Conservation (phyloP, 164 flowering plant species). For the Santalum album region DNA sequence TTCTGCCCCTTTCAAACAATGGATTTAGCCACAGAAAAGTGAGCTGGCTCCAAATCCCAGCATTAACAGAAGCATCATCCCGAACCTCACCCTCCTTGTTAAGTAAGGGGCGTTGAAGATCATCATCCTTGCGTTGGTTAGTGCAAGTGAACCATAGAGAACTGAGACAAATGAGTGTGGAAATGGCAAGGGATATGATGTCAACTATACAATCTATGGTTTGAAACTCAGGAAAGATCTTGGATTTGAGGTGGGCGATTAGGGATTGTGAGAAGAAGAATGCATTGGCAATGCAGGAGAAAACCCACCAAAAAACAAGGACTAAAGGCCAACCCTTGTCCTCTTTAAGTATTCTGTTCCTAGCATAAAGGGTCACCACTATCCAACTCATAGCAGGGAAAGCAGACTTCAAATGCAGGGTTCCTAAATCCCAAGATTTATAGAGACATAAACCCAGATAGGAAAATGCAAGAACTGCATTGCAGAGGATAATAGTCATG, state of each 20-base stretch:
- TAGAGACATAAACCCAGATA: constrained; percentile 33
- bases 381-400: constrained; percentile 36
- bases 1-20: constrained; percentile 41
- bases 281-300: constrained; percentile 19
- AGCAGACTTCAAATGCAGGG: constrained; percentile 12
- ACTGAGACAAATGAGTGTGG: constrained; percentile 34
- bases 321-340: constrained; percentile 44
- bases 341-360: constrained; percentile 13
- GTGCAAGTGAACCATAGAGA: constrained; percentile 10
- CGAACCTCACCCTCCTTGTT: constrained; percentile 7
- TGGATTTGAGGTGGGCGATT: constrained; percentile 15
- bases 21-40: constrained; percentile 75
- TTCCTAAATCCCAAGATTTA: constrained; percentile 23
- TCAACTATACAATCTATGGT: constrained; percentile 27
- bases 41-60: constrained; percentile 58
- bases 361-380: constrained; percentile 22
- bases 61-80: constrained; percentile 19
- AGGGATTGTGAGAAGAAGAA: constrained; percentile 20
- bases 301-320: constrained; percentile 53
- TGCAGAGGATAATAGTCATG: constrained; percentile 20
- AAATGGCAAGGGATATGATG: constrained; percentile 38
- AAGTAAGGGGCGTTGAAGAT: constrained; percentile 32
- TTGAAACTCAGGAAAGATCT: constrained; percentile 13
- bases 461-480: constrained; percentile 21
- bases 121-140: constrained; percentile 6